A percentile compares a stretch with the other conserved stretches of the same genome.
These are phyloP conservation scores for Aplosporella prunicola DNA, from an alignment of 2,329 filamentous ascomycete genomes.

Conservation along the genomic window DNA sequence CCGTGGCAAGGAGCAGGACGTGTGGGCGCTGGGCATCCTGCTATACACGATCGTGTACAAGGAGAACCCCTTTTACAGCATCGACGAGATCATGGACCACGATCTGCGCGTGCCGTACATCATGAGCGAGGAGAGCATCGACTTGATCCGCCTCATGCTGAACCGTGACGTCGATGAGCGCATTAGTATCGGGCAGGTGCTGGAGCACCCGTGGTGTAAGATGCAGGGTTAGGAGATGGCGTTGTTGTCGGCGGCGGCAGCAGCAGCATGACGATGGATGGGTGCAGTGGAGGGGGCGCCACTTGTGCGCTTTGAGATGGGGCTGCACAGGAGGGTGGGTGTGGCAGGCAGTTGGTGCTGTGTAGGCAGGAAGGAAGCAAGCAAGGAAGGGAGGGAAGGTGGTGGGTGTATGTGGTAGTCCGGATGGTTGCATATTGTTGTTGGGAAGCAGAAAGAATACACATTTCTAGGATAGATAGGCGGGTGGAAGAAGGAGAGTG, in stretches of 20 bases:
- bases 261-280: not conserved
- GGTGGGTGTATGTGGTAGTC: too few relatives aligned
- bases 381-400: too few relatives aligned
- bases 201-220: constrained; percentile 77
- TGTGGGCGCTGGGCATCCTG: constrained; percentile 94
- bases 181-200: constrained; percentile 77
- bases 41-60: constrained; percentile 99
- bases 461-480: too few relatives aligned
- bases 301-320: too few relatives aligned
- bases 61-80: constrained; percentile 97
- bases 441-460: too few relatives aligned
- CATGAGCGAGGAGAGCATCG: constrained; percentile 84
- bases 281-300: too few relatives aligned
- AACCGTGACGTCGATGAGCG: constrained; percentile 77
- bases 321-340: too few relatives aligned
- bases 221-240: too few relatives aligned
- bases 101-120: constrained; percentile 84
- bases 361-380: too few relatives aligned
- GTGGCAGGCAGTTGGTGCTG: too few relatives aligned
- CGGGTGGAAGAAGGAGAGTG: too few relatives aligned
- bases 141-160: constrained; percentile 85
- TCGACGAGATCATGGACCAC: constrained; percentile 98
- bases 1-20: constrained; percentile 91
- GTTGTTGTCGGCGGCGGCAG: not conserved
- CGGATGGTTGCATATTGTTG: too few relatives aligned